Base-by-base conservation (phyloP, 352 stramenopile genomes). In the Phytophthora multivora region DNA sequence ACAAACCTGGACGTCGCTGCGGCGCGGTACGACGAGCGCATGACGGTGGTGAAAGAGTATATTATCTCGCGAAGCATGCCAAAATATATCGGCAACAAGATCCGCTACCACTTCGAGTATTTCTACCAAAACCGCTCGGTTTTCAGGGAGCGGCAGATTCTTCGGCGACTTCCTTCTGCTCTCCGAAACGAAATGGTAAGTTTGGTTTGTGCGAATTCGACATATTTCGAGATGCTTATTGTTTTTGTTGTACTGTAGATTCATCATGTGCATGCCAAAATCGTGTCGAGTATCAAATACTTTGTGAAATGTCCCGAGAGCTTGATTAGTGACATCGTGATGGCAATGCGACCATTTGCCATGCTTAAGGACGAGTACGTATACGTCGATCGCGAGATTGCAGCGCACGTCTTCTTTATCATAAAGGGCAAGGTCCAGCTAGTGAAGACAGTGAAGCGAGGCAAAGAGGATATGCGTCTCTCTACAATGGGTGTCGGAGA, bases 31-130 rank as follows among this genome's bases (percentile, higher is more conserved):
- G 82, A 93, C 26, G 75, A 91, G 51, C 84, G 83, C 16, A 86
- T 96, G 80, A 89, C 78, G 15, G 69, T 77, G 11, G 73, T 96
- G n/a, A 93, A 94, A 54, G 87, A 96, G 55, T 96, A 94, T 49
- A 88, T 96, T 35, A 83, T 90, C 50, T 93, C 84, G 23, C 83
- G 83, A 19, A 59, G 67, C n/a, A 80, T 95, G 59, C 84, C 84
- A 4, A 85, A 80, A 38, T 75, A 90, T 43, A 71, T 91, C 59
- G 74, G 79, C 66, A 91, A 90, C 47, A 86, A 83, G 15, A 77
- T 96, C 16, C 71, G 83, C 21, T 66, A 80, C 19, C 86, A 94
- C 53, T 96, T 95, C 48, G 84, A 92, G 59, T 95, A 96, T 52
- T 94, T 82, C 56, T 95, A 91, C 55, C 81, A 89, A 47, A 91